Evolutionary conservation across 345 rosid genomes (phyloP), one percentile per base, ranked within the genome.

Genomic region (Lepidium africanum): DNA sequence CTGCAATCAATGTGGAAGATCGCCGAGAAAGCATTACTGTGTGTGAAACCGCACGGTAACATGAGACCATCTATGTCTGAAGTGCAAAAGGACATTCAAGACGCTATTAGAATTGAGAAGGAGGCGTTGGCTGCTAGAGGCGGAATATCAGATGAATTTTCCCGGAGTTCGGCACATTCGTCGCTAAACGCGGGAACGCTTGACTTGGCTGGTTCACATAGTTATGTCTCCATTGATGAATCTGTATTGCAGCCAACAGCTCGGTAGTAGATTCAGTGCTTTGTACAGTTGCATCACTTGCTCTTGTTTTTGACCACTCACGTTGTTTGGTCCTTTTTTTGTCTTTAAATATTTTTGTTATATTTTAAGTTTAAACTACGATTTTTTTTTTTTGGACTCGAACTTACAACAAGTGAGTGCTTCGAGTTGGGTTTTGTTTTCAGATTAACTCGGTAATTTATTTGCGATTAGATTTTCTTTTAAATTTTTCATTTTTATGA

Each of bases 1-100:
- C 84, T 91, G 40, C 99, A 95, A 42, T 86, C 99, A 1, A 89
- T 95, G 94, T 95, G 99, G 99, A 95, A 95, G 80, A 88, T 95
- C 13, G 99, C 97, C 0, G 99, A 95, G 86, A 91, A 85, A 63
- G 99, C 99, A 3, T 58, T 91, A 71, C 76, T 86, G 81, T 95
- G 99, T 6, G 97, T 95, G 57, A 87, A 77, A 71, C 92, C 99
- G 9, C 97, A 91, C 25, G 98, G 99, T 25, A 78, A 85, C 79
- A 79, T 86, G 96, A 86, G 99, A 74, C 98, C 99, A 2, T 85
- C 96, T 0, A 91, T 95, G 40, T 91, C 99, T 0, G 96, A 91
- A 45, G 98, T 91, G 65, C 90, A 89, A 48, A 95, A 95, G 73
- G 99, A 95, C 78, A 79, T 95, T 48, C 96, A 89, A 83, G 99